Conservation (phyloP, 805 yeast genomes). For the Scheffersomyces stipitis region DNA sequence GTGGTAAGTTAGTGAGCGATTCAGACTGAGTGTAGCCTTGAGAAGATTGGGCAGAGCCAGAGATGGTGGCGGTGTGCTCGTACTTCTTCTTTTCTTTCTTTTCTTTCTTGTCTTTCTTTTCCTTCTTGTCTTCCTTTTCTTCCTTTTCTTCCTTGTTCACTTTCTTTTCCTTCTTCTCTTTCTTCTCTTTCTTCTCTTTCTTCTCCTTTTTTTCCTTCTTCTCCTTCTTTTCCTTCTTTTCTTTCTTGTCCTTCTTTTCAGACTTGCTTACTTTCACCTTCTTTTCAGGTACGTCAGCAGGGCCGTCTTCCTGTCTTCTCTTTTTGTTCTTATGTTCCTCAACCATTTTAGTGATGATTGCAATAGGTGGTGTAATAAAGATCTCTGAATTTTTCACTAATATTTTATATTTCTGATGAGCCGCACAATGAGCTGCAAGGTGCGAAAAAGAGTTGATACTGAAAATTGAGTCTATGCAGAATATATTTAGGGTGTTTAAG, state of each 20-base stretch:
- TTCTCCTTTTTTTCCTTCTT: slow-evolving; percentile 11
- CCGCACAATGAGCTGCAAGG: slow-evolving; percentile 3
- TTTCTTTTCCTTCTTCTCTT: slow-evolving; percentile 20
- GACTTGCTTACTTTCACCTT: slow-evolving; percentile 31
- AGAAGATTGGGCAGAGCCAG: slow-evolving; percentile 11
- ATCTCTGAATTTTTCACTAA: neutral
- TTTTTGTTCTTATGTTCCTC: slow-evolving; percentile 27
- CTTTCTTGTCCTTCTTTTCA: slow-evolving; percentile 29
- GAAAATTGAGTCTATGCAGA: too few species aligned
- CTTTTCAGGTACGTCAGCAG: slow-evolving; percentile 22
- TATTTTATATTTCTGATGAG: neutral
- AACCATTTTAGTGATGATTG: slow-evolving; percentile 4
- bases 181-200: slow-evolving; percentile 26
- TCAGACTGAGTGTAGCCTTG: slow-evolving; percentile 38
- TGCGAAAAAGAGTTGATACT: too few species aligned
- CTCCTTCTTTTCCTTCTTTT: slow-evolving; percentile 26
- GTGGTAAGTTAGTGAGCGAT: slow-evolving; percentile 42
- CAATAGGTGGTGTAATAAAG: neutral
- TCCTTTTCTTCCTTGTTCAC: slow-evolving; percentile 12
- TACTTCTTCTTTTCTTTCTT: slow-evolving; percentile 10
- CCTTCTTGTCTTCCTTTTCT: slow-evolving; percentile 25
- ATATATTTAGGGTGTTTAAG: too few species aligned
- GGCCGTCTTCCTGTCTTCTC: slow-evolving; percentile 26
- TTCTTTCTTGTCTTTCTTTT: slow-evolving; percentile 17
- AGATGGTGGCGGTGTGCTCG: slow-evolving; percentile 6